These are phyloP conservation scores for Turnera subulata DNA, from an alignment of 345 rosid species.

Conservation along the genomic window DNA sequence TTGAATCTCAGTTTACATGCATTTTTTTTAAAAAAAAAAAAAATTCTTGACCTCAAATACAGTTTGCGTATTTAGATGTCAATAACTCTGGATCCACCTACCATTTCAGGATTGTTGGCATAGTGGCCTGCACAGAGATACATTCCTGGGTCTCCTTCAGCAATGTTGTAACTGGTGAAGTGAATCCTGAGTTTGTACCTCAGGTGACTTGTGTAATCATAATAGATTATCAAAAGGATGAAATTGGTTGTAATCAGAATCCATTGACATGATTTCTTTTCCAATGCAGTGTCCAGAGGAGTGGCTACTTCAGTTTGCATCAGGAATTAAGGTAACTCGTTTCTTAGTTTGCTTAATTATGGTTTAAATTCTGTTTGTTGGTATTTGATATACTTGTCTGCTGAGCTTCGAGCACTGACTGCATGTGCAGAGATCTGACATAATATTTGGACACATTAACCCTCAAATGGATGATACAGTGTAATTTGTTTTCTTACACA, in stretches of 20 bases:
- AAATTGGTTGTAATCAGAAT: background rate
- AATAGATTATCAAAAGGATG: background rate
- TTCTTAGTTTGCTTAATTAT: background rate
- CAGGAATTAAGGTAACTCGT: constrained; percentile 56
- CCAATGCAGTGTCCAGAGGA: constrained; percentile 57
- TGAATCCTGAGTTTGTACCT: constrained; percentile 16
- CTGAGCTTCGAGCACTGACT: background rate
- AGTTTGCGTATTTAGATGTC: background rate
- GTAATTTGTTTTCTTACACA: too few species aligned
- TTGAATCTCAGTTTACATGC: background rate
- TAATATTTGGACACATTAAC: constrained; percentile 1
- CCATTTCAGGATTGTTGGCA: constrained; percentile 44
- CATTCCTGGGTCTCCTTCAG: constrained; percentile 45
- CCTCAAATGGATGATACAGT: constrained; percentile 1
- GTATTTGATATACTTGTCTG: background rate
- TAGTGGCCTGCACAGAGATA: constrained; percentile 39
- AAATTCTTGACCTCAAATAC: too few species aligned
- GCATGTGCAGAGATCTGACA: background rate
- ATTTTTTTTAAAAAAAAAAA: too few species aligned
- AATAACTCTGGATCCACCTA: background rate
- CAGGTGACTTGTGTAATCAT: constrained; percentile 28
- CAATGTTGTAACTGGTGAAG: constrained; percentile 25
- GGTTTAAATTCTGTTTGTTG: background rate
- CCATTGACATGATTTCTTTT: constrained; percentile 13
- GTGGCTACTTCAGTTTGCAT: constrained; percentile 58